These are phyloP conservation scores for Catharanthus roseus DNA, from an alignment of 257 asterid species.

Conservation along the genomic window DNA sequence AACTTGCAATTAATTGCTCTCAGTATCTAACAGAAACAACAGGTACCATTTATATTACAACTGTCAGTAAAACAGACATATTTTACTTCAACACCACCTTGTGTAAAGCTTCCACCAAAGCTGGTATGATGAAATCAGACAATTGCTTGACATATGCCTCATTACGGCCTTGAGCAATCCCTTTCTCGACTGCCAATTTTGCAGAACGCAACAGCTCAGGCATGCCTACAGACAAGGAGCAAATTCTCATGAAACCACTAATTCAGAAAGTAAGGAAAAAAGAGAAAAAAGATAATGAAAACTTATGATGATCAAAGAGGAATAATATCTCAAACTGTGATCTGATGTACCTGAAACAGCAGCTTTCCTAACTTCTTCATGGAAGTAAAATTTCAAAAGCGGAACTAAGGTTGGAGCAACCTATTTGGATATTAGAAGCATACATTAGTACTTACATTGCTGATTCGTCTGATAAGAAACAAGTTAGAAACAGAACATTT, in stretches of 20 bases:
- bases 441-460: neutral
- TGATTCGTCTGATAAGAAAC: neutral
- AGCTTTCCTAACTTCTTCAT: constrained; percentile 98
- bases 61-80: neutral
- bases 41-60: constrained; percentile 6
- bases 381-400: constrained; percentile 85
- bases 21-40: constrained; percentile 14
- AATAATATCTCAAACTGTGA: neutral
- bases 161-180: constrained; percentile 82
- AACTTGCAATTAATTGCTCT: constrained; percentile 21
- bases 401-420: constrained; percentile 95
- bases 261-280: neutral
- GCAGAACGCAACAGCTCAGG: constrained; percentile 94
- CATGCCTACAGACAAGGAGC: constrained; percentile 61
- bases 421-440: constrained; percentile 32
- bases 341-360: constrained; percentile 83
- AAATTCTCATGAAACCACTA: constrained; percentile 13
- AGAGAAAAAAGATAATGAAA: constrained; percentile 1
- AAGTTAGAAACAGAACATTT: constrained; percentile 3
- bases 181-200: constrained; percentile 89
- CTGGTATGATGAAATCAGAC: constrained; percentile 67
- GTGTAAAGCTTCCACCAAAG: constrained; percentile 81
- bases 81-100: constrained; percentile 39
- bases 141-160: constrained; percentile 75
- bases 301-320: constrained; percentile 1